A percentile compares a stretch with the other conserved stretches of the same genome.
Conservation (phyloP, 2,329 filamentous ascomycete genomes). For the Sporothrix sp. region DNA sequence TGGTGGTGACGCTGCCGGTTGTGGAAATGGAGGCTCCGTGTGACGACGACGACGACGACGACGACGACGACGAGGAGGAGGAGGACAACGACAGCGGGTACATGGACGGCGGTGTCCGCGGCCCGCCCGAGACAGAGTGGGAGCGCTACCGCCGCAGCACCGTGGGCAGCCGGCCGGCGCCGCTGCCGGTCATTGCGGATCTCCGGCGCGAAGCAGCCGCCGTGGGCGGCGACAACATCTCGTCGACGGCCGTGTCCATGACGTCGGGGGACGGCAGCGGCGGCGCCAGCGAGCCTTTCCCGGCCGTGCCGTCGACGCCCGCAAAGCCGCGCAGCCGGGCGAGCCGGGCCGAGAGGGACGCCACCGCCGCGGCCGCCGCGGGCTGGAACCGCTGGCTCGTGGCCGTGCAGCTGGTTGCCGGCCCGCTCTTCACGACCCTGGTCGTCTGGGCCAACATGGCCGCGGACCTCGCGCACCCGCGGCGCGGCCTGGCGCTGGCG, state of each 20-base stretch:
- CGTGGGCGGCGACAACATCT: background rate
- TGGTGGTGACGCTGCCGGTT: slow-evolving; percentile 85
- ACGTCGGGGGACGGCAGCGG: background rate
- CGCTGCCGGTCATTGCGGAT: background rate
- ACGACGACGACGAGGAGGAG: background rate
- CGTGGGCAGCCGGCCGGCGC: background rate
- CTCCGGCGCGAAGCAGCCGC: background rate
- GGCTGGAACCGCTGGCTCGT: slow-evolving; percentile 87
- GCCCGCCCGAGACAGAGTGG: slow-evolving; percentile 35
- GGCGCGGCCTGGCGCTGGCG: slow-evolving; percentile 44
- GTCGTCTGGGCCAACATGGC: slow-evolving; percentile 62
- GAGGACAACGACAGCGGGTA: background rate
- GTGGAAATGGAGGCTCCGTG: slow-evolving; percentile 60
- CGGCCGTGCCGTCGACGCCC: background rate
- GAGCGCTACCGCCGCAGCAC: slow-evolving; percentile 46
- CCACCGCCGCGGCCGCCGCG: background rate
- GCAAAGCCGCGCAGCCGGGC: slow-evolving; percentile 13
- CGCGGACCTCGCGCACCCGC: slow-evolving; percentile 46
- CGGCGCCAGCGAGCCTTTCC: background rate
- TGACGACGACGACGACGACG: slow-evolving; percentile 31
- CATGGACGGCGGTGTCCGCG: background rate
- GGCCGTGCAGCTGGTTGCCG: slow-evolving; percentile 73
- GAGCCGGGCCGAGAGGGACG: slow-evolving; percentile 13
- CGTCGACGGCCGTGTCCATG: slow-evolving; percentile 10
- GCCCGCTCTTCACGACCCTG: slow-evolving; percentile 71